These are phyloP conservation scores for Rhizophagus sp. DNA, from an alignment of 192 early-diverging fungal genomes.

Conservation along the genomic window DNA sequence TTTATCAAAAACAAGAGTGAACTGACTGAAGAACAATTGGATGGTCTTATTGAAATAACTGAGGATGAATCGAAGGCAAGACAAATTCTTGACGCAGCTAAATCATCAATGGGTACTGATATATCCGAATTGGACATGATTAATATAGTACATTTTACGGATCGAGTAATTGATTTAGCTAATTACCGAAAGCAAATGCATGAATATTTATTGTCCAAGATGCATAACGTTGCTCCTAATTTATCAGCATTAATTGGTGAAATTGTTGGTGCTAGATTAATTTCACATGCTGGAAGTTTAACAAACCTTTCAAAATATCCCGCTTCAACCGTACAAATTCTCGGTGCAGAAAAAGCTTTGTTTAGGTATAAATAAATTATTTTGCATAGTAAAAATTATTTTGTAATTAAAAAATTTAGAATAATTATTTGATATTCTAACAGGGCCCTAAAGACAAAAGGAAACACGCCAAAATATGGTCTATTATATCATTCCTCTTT, in stretches of 20 bases:
- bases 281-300: slow-evolving; percentile 95
- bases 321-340: slow-evolving; percentile 95
- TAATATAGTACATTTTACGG: slow-evolving; percentile 93
- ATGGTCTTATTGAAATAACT: slow-evolving; percentile 78
- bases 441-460: slow-evolving; percentile 91
- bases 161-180: slow-evolving; percentile 85
- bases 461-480: slow-evolving; percentile 98
- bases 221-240: slow-evolving; percentile 96
- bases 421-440: not conserved
- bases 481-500: slow-evolving; percentile 96
- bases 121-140: slow-evolving; percentile 94
- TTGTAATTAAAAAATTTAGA: not conserved
- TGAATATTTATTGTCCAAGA: slow-evolving; percentile 91
- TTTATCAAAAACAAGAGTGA: slow-evolving; percentile 90
- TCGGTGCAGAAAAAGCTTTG: slow-evolving; percentile 98
- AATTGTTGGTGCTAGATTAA: slow-evolving; percentile 94
- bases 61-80: slow-evolving; percentile 81
- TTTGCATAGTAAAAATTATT: not conserved
- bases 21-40: slow-evolving; percentile 74
- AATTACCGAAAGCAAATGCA: slow-evolving; percentile 95
- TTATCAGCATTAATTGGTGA: slow-evolving; percentile 94
- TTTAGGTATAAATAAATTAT: slow-evolving; percentile 62
- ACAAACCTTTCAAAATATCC: slow-evolving; percentile 97
- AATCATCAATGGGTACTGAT: slow-evolving; percentile 97
- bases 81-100: slow-evolving; percentile 91